Conservation (phyloP, 352 stramenopile species). For the Phytopythium kandeliae region DNA sequence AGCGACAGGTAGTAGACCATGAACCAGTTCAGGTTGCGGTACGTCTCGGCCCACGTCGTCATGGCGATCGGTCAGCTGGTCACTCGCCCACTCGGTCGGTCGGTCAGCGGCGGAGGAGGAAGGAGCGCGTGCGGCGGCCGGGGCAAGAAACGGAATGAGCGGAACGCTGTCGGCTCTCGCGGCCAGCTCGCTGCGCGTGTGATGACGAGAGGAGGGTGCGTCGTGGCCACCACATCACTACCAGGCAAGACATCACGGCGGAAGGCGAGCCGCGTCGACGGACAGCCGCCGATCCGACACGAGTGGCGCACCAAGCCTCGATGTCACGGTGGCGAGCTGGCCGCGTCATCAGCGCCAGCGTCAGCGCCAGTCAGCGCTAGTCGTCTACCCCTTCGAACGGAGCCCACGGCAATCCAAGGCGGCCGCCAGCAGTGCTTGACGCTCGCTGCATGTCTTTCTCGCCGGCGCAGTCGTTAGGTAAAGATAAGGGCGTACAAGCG, state of each 20-base stretch:
- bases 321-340: conserved; percentile 2
- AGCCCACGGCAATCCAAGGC: not conserved
- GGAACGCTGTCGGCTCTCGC: not conserved
- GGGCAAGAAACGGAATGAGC: conserved; percentile 4
- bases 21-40: conserved; percentile 93
- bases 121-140: not conserved
- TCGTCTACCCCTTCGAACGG: not conserved
- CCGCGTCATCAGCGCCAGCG: conserved; percentile 10
- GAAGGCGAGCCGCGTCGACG: not conserved
- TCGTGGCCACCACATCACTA: no score
- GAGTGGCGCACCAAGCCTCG: not conserved
- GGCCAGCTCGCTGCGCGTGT: no score
- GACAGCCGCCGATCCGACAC: not conserved
- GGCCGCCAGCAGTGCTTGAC: no score
- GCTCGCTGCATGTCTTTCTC: not conserved
- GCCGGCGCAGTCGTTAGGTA: no score
- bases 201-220: no score
- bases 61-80: conserved; percentile 16
- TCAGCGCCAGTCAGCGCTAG: no score
- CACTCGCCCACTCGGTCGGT: no score
- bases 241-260: not conserved
- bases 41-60: conserved; percentile 51
- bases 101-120: no score
- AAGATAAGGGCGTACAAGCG: not conserved
- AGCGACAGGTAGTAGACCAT: conserved; percentile 96